Conservation (phyloP, 1,284 basidiomycete species). For the Ganoderma multipileum region DNA sequence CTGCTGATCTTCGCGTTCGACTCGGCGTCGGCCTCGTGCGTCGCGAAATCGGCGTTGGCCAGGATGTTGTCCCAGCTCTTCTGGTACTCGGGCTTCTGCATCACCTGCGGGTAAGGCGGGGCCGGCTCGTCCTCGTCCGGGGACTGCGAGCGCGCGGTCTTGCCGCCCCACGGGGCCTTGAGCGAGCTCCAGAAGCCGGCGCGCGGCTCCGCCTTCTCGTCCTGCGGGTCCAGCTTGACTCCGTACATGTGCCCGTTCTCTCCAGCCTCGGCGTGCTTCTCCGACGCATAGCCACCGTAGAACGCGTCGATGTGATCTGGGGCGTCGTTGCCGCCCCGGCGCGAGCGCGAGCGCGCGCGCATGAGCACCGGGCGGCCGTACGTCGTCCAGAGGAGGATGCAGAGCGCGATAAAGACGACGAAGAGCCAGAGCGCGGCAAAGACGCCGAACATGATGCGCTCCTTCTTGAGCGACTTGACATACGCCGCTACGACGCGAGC, state of each 20-base stretch:
- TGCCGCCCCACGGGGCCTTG: conserved; percentile 34
- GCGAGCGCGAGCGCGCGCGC: conserved; percentile 46
- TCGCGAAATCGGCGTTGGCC: conserved; percentile 40
- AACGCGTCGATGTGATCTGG: background rate
- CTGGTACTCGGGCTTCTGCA: conserved; percentile 44
- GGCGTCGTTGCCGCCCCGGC: conserved; percentile 56
- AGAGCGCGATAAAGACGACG: conserved; percentile 76
- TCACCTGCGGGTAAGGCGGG: conserved; percentile 38
- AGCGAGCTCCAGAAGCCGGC: conserved; percentile 46
- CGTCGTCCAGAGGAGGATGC: conserved; percentile 71
- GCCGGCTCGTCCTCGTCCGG: conserved; percentile 12
- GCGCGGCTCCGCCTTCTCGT: conserved; percentile 36
- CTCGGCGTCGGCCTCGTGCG: background rate
- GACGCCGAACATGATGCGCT: conserved; percentile 82
- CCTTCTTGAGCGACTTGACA: conserved; percentile 74
- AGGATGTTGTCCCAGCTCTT: conserved; percentile 61
- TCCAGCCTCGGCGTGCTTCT: conserved; percentile 7
- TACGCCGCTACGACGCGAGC: conserved; percentile 80
- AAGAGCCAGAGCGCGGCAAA: conserved; percentile 84
- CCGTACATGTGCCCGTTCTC: conserved; percentile 1
- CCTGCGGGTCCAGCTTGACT: conserved; percentile 7
- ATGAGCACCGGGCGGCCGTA: conserved; percentile 56
- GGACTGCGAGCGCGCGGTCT: background rate
- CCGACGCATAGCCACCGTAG: background rate
- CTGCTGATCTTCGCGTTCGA: conserved; percentile 38